Evolutionary conservation across 768 basidiomycete genomes (phyloP).

Genomic region (Tubosaeta brunneosetosa): DNA sequence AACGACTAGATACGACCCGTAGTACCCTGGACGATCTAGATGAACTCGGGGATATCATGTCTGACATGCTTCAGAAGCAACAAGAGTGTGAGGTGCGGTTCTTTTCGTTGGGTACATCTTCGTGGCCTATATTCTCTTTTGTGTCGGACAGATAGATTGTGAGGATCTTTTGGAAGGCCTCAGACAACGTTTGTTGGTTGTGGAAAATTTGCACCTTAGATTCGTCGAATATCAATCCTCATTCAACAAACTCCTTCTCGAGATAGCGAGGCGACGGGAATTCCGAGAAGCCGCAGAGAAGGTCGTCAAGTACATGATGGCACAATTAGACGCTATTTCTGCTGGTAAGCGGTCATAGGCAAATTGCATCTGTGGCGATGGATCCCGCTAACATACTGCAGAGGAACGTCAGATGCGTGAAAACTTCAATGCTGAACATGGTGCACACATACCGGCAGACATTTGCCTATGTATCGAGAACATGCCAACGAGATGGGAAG

Average conservation of each 20-base stretch:
- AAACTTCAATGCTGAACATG: constrained; percentile 70
- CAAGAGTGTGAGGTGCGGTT: constrained; percentile 58
- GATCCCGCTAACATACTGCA: constrained; percentile 22
- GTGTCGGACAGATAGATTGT: constrained; percentile 40
- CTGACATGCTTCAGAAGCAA: constrained; percentile 68
- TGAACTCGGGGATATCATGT: constrained; percentile 75
- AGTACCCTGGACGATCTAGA: constrained; percentile 62
- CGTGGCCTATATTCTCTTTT: neutral
- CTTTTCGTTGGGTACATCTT: neutral
- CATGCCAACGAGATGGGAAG: constrained; percentile 67
- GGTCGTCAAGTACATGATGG: constrained; percentile 61
- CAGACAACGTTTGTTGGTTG: constrained; percentile 54
- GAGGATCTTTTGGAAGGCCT: constrained; percentile 51
- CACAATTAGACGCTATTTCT: constrained; percentile 58
- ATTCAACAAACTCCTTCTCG: constrained; percentile 68
- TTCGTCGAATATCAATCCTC: constrained; percentile 69
- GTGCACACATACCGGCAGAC: constrained; percentile 70
- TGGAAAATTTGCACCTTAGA: constrained; percentile 61
- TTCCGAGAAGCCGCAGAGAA: constrained; percentile 65
- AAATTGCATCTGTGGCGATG: neutral
- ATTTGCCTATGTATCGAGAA: constrained; percentile 76
- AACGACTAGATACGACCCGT: constrained; percentile 47
- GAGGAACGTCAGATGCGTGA: constrained; percentile 65
- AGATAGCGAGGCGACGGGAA: constrained; percentile 63
- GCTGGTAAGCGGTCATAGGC: constrained; percentile 44